These are phyloP conservation scores for Chlorella sp. DNA, from an alignment of 139 green algal species.

Conservation along the genomic window DNA sequence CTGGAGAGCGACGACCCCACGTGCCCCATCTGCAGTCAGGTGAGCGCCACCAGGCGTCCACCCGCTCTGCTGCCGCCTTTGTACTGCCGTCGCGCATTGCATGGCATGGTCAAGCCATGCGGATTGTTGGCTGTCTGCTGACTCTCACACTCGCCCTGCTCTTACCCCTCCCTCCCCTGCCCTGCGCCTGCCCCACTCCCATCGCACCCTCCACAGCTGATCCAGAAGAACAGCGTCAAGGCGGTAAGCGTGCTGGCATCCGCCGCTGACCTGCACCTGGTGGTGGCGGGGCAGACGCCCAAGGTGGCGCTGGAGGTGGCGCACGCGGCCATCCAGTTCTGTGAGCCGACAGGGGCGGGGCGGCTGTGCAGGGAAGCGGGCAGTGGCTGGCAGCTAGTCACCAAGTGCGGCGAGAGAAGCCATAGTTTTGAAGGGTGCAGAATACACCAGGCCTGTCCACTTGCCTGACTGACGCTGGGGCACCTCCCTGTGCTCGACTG, in stretches of 20 bases:
- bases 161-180: background rate
- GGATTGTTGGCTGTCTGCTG: no score
- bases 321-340: slow-evolving; percentile 65
- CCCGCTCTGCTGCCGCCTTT: no score
- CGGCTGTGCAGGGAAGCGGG: background rate
- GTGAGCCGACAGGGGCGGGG: background rate
- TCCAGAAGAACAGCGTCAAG: slow-evolving; percentile 61
- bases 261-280: slow-evolving; percentile 43
- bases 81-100: background rate
- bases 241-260: slow-evolving; percentile 54
- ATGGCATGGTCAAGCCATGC: no score
- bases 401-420: no score
- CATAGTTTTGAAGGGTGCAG: no score
- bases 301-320: slow-evolving; percentile 59
- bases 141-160: background rate
- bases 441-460: no score
- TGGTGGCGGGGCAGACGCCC: slow-evolving; percentile 68
- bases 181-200: no score
- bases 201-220: background rate
- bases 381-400: background rate
- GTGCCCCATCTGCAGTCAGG: slow-evolving; percentile 62
- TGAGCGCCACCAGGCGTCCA: background rate
- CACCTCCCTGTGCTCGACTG: no score
- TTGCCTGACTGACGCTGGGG: no score
- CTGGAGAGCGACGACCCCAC: slow-evolving; percentile 56